Conservation (phyloP, 2,329 filamentous ascomycete species). For the Hypocreales sp. region DNA sequence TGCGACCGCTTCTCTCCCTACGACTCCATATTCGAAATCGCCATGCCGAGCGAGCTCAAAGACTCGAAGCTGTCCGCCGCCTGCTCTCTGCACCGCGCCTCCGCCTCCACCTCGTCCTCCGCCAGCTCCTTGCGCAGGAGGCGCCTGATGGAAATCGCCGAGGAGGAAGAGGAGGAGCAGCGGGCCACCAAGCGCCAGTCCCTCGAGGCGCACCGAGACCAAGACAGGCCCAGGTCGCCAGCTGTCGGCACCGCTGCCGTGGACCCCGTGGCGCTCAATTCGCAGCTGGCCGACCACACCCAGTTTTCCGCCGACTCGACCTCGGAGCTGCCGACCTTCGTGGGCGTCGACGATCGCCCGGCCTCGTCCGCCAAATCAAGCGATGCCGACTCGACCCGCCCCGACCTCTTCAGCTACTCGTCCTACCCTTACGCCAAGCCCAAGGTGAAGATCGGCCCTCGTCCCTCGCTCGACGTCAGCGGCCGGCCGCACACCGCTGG, state of each 20-base stretch:
- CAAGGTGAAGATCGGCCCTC: slow-evolving; percentile 79
- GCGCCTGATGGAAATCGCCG: slow-evolving; percentile 82
- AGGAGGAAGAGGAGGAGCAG: slow-evolving; percentile 70
- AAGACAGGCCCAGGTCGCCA: slow-evolving; percentile 13
- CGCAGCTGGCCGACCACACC: slow-evolving; percentile 34
- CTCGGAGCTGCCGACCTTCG: slow-evolving; percentile 34
- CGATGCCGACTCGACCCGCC: slow-evolving; percentile 28
- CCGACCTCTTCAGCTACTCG: slow-evolving; percentile 33
- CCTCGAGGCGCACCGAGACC: slow-evolving; percentile 25
- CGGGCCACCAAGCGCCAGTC: slow-evolving; percentile 43
- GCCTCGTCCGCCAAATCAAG: slow-evolving; percentile 27
- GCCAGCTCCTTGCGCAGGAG: slow-evolving; percentile 63
- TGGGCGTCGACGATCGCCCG: slow-evolving; percentile 27
- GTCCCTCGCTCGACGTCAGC: slow-evolving; percentile 56
- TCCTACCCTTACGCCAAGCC: slow-evolving; percentile 45
- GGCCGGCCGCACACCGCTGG: slow-evolving; percentile 46
- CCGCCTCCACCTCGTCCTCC: slow-evolving; percentile 72
- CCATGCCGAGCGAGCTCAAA: slow-evolving; percentile 60
- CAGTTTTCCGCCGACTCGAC: slow-evolving; percentile 30
- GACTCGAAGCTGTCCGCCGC: slow-evolving; percentile 79
- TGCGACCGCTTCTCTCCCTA: slow-evolving; percentile 67
- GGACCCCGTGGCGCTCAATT: slow-evolving; percentile 32
- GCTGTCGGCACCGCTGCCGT: slow-evolving; percentile 7
- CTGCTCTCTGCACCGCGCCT: slow-evolving; percentile 78
- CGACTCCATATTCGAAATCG: slow-evolving; percentile 70